These are phyloP conservation scores for Barnettozyma vustinii DNA, from an alignment of 805 yeast species.

Conservation along the genomic window DNA sequence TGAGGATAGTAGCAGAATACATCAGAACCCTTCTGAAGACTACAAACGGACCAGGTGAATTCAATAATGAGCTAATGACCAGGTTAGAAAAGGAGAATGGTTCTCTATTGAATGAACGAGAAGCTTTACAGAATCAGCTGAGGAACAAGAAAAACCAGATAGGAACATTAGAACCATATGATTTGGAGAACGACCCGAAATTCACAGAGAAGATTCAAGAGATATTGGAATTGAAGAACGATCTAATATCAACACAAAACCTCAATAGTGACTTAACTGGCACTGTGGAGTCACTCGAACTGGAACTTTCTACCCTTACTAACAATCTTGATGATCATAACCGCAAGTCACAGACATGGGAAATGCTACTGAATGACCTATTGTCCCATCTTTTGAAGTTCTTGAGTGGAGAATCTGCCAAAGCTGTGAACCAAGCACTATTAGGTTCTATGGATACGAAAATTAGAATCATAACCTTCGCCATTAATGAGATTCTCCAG, in stretches of 20 bases:
- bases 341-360: conserved; percentile 11
- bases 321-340: conserved; percentile 4
- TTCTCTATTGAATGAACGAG: conserved; percentile 13
- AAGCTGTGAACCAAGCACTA: conserved; percentile 18
- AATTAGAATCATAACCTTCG: conserved; percentile 15
- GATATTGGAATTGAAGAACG: conserved; percentile 22
- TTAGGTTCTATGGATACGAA: conserved; percentile 21
- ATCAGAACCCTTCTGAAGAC: conserved; percentile 18
- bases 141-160: conserved; percentile 7
- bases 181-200: conserved; percentile 6
- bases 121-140: conserved; percentile 15
- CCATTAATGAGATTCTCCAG: conserved; percentile 15
- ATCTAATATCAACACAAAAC: conserved; percentile 21
- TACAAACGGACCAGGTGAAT: conserved; percentile 18
- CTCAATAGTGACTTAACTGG: conserved; percentile 21
- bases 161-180: background rate
- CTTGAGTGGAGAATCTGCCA: conserved; percentile 16
- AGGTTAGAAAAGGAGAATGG: conserved; percentile 20
- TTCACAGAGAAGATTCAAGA: conserved; percentile 21
- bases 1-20: conserved; percentile 29
- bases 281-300: conserved; percentile 18
- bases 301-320: conserved; percentile 7
- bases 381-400: conserved; percentile 9
- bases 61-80: conserved; percentile 20
- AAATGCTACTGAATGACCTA: conserved; percentile 12